These are phyloP conservation scores for Fusarium torulosum DNA, from an alignment of 2,329 filamentous ascomycete genomes.

Conservation along the genomic window DNA sequence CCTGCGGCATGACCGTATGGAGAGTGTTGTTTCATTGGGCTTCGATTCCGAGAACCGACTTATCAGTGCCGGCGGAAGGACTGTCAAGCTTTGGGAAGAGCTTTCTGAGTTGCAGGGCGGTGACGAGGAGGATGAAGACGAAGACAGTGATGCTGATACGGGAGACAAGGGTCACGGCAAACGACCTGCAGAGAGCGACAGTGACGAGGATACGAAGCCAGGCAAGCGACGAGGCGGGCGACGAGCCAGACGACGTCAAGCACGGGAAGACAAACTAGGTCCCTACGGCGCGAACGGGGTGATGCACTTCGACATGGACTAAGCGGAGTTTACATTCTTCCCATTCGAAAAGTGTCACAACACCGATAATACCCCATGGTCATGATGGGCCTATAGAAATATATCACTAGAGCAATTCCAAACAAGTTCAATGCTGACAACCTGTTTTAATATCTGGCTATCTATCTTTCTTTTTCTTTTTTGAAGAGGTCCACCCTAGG, in stretches of 20 bases:
- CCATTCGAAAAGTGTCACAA: slow-evolving; percentile 14
- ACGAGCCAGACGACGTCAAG: no score
- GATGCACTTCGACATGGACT: slow-evolving; percentile 64
- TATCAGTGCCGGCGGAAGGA: slow-evolving; percentile 88
- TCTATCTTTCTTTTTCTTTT: background rate
- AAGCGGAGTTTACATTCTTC: background rate
- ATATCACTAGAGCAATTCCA: background rate
- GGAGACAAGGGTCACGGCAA: slow-evolving; percentile 60
- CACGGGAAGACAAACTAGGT: slow-evolving; percentile 58
- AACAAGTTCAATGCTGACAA: slow-evolving; percentile 8
- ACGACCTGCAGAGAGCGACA: slow-evolving; percentile 62
- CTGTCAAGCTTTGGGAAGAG: slow-evolving; percentile 94
- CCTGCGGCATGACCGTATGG: slow-evolving; percentile 82
- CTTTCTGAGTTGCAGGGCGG: slow-evolving; percentile 66
- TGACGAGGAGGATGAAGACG: slow-evolving; percentile 60
- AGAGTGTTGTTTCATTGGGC: slow-evolving; percentile 83
- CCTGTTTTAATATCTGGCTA: slow-evolving; percentile 28
- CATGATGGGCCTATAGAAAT: background rate
- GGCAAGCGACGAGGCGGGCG: slow-evolving; percentile 54
- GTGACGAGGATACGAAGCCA: slow-evolving; percentile 57
- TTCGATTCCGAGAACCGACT: slow-evolving; percentile 89
- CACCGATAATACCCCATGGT: slow-evolving; percentile 36
- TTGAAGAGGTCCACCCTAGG: slow-evolving; percentile 37
- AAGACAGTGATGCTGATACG: slow-evolving; percentile 62
- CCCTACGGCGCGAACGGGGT: slow-evolving; percentile 65